Evolutionary conservation across 768 basidiomycete genomes (phyloP).

Genomic region (Leucocoprinus birnbaumii): DNA sequence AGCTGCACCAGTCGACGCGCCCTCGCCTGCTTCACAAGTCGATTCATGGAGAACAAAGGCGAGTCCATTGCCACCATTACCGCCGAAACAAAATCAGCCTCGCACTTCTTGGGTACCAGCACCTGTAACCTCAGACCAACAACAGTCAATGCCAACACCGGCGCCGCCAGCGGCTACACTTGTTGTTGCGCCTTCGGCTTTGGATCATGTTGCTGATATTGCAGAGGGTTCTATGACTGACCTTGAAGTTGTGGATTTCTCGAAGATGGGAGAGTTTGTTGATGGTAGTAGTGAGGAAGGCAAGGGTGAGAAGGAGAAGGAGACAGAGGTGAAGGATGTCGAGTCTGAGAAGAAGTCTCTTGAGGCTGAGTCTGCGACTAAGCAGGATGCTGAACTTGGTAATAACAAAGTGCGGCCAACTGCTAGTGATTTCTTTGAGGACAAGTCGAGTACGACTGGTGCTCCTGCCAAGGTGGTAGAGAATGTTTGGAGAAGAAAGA

Average conservation of each 20-base stretch:
- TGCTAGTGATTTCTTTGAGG: constrained; percentile 76
- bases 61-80: constrained; percentile 24
- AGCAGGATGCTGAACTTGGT: constrained; percentile 16
- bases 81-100: constrained; percentile 28
- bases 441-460: constrained; percentile 22
- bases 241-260: constrained; percentile 80
- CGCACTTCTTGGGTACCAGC: constrained; percentile 14
- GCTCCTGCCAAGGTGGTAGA: constrained; percentile 28
- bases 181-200: constrained; percentile 24
- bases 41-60: constrained; percentile 70
- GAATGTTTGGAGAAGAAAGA: constrained; percentile 43
- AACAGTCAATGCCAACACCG: background rate
- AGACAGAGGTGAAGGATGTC: constrained; percentile 19
- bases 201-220: constrained; percentile 44
- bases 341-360: constrained; percentile 15
- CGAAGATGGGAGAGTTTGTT: constrained; percentile 70
- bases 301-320: no score
- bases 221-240: constrained; percentile 50
- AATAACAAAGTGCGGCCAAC: constrained; percentile 33
- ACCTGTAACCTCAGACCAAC: no score
- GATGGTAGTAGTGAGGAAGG: no score
- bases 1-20: background rate
- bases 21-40: constrained; percentile 34
- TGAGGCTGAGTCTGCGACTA: constrained; percentile 16
- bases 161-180: background rate